These are phyloP conservation scores for Apophysomyces sp. DNA, from an alignment of 371 early-diverging fungal species.

Conservation along the genomic window DNA sequence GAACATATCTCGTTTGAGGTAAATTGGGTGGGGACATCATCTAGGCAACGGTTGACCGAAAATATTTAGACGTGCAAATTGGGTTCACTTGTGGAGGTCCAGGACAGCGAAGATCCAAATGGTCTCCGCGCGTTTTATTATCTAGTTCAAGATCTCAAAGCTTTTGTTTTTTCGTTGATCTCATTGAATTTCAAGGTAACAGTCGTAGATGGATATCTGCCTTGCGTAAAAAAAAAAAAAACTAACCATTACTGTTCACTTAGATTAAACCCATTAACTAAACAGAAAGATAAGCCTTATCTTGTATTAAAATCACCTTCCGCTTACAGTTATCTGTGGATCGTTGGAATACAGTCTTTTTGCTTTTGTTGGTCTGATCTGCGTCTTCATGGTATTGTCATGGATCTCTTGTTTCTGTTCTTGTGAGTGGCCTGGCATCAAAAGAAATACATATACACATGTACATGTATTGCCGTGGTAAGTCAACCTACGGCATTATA, in stretches of 20 bases:
- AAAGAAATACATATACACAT: no score
- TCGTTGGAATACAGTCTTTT: no score
- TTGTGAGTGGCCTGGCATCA: no score
- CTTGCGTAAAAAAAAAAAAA: neutral
- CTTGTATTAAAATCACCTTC: neutral
- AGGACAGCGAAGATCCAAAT: constrained; percentile 90
- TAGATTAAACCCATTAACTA: constrained; percentile 26
- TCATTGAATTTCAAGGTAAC: constrained; percentile 94
- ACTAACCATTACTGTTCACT: neutral
- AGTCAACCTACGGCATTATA: no score
- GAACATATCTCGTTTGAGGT: constrained; percentile 95
- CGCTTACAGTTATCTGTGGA: no score
- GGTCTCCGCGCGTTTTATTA: constrained; percentile 94
- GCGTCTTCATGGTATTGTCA: no score
- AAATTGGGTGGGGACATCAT: constrained; percentile 10
- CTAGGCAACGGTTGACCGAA: neutral
- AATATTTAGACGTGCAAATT: constrained; percentile 81
- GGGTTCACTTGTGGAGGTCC: constrained; percentile 89
- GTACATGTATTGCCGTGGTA: no score
- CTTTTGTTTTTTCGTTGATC: constrained; percentile 92
- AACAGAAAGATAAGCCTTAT: neutral
- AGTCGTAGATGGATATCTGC: neutral
- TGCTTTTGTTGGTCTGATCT: no score
- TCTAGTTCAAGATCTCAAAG: constrained; percentile 96
- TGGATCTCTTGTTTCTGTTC: no score